Conservation (phyloP, 2,329 filamentous ascomycete genomes). For the Sporothrix curviconia region DNA sequence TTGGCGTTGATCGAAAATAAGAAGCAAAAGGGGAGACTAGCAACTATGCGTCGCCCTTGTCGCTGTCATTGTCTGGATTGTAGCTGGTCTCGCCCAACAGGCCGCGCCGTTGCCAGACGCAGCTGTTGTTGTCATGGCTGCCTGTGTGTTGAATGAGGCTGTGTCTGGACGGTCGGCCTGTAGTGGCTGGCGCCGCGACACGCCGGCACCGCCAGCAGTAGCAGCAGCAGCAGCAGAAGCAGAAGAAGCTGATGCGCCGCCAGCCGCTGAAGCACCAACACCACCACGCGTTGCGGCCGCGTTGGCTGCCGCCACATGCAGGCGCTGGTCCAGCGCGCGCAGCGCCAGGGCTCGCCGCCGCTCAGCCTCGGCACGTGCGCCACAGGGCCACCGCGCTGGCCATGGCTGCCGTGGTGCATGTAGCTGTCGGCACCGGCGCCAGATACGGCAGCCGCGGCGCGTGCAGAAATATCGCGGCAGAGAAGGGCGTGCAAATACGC, state of each 20-base stretch:
- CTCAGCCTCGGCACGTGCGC: constrained; percentile 85
- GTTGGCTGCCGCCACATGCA: constrained; percentile 70
- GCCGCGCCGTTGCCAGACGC: constrained; percentile 30
- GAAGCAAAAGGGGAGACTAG: too few species aligned
- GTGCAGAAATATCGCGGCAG: constrained; percentile 61
- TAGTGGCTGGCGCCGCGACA: constrained; percentile 26
- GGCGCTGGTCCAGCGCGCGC: constrained; percentile 82
- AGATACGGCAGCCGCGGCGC: constrained; percentile 48
- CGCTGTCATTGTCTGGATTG: constrained; percentile 54
- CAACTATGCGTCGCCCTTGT: constrained; percentile 22
- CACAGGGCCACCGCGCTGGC: constrained; percentile 49
- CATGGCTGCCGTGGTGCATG: constrained; percentile 42
- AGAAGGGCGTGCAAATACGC: constrained; percentile 78
- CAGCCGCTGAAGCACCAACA: background rate
- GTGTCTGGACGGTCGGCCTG: constrained; percentile 50
- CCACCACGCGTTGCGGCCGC: constrained; percentile 31
- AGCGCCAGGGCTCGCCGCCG: constrained; percentile 80
- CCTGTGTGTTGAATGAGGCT: constrained; percentile 49
- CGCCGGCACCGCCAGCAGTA: background rate
- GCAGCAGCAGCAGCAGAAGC: background rate
- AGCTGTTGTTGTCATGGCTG: constrained; percentile 45
- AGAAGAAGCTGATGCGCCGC: background rate
- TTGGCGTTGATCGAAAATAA: too few species aligned
- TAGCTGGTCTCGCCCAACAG: constrained; percentile 66
- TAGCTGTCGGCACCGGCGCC: constrained; percentile 61